Conservation (phyloP, 306 rosid genomes). For the Aeschynomene evenia region DNA sequence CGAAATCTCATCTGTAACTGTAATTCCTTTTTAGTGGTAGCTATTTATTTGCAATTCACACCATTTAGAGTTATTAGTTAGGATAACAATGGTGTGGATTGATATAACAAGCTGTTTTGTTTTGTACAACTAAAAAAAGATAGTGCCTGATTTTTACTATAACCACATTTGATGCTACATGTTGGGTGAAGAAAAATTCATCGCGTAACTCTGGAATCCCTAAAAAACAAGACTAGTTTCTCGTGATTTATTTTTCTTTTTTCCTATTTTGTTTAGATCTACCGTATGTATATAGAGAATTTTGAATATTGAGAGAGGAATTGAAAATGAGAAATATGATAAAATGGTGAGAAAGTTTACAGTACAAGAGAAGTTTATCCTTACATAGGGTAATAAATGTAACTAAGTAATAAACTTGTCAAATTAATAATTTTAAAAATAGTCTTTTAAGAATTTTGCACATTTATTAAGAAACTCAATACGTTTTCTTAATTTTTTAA, state of each 20-base stretch:
- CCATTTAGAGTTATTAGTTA: conserved; percentile 11
- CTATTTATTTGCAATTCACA: conserved; percentile 11
- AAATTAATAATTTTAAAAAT: too few relatives aligned
- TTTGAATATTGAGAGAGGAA: too few relatives aligned
- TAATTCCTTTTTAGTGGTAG: conserved; percentile 12
- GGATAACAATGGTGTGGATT: neutral
- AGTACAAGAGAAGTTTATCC: too few relatives aligned
- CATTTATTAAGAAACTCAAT: too few relatives aligned
- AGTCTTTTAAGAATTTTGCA: too few relatives aligned
- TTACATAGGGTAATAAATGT: too few relatives aligned
- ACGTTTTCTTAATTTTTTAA: too few relatives aligned
- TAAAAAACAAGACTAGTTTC: neutral
- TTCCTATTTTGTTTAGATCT: too few relatives aligned
- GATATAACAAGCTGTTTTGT: neutral
- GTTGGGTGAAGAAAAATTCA: neutral
- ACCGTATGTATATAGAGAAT: too few relatives aligned
- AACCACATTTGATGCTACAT: neutral
- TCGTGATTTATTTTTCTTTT: neutral
- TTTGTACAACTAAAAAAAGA: neutral
- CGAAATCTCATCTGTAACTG: conserved; percentile 14
- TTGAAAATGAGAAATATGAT: too few relatives aligned
- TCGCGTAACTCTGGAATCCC: neutral
- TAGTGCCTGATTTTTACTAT: neutral
- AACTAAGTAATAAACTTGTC: too few relatives aligned
- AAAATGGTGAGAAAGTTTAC: too few relatives aligned